Base-by-base conservation (phyloP, 805 yeast genomes). In the Teunomyces stri region DNA sequence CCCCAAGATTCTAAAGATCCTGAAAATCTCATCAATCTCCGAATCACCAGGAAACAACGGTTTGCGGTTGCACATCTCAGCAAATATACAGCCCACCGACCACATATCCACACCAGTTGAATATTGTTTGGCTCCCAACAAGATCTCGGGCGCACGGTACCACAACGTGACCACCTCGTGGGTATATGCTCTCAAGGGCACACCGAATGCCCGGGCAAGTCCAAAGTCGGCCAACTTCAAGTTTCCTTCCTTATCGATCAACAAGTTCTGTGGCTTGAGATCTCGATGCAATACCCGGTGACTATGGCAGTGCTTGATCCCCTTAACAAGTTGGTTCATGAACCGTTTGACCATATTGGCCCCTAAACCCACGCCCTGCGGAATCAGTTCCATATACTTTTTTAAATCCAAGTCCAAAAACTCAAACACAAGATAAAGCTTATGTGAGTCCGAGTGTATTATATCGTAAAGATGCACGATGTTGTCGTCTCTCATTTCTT, bases 21-120 rank as follows among this genome's bases (percentile, higher is more conserved):
- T 80, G 74, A 91, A 91, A 55, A 94, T 87, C 70, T 94, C 97
- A 65, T 94, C 99, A 61, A 94, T 95, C 65, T 94, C 99, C 9
- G 96, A 89, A 65, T 94, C 97, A 5, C 99, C 99, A 0, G 98
- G 96, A 70, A 94, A 92, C 45, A 94, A 68, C 6, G 99, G 97
- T 65, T 89, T 89, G 47, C 99, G 83, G 58, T 90, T 89, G 48
- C 91, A 89, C 98, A 94, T 91, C 65, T 94, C 99, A 5, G 97
- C 99, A 66, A 94, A 87, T 42, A 94, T 94, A 64, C 97, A 91
- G 12, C 99, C 99, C 51, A 92, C 87, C 9, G 97, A 89, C 99
- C 99, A 94, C 87, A 94, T 90, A 66, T 94, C 99, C 44, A 94
- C 97, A 15, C 98, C 97, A 0, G 98, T 94, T 30, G 97, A 89